These are phyloP conservation scores for Trypanosoma caninum DNA, from an alignment of 208 protist species.

Conservation along the genomic window DNA sequence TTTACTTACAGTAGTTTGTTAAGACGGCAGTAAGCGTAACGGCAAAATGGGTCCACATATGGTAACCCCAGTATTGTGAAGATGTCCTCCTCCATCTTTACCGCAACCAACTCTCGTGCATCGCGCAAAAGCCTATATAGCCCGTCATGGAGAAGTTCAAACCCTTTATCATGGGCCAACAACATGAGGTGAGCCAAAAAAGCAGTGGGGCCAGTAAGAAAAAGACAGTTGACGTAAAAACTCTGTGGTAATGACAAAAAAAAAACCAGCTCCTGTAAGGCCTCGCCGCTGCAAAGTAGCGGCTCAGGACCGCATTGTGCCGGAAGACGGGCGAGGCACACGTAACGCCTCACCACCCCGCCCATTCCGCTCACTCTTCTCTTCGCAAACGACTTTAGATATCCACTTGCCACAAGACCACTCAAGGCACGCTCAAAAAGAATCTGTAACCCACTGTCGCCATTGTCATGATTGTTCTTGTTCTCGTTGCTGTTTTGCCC, in stretches of 20 bases:
- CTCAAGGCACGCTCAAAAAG: slow-evolving; percentile 42
- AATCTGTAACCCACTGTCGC: slow-evolving; percentile 7
- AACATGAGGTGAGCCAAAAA: slow-evolving; percentile 60
- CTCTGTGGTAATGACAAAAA: slow-evolving; percentile 30
- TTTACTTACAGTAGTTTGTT: slow-evolving; percentile 15
- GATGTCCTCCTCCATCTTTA: slow-evolving; percentile 47
- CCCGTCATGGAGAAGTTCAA: slow-evolving; percentile 54
- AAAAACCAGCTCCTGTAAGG: slow-evolving; percentile 23
- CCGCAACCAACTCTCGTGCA: slow-evolving; percentile 13
- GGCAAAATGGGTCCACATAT: slow-evolving; percentile 53
- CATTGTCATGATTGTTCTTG: background rate
- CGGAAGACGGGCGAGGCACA: slow-evolving; percentile 1
- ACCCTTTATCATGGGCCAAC: slow-evolving; percentile 34
- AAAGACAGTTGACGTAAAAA: slow-evolving; percentile 38
- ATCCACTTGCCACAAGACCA: slow-evolving; percentile 34
- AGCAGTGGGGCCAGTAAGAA: slow-evolving; percentile 56
- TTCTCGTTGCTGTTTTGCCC: background rate
- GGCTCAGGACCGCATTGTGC: background rate
- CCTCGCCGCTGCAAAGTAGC: background rate
- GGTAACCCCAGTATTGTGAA: slow-evolving; percentile 45
- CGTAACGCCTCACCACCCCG: background rate
- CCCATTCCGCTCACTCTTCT: background rate
- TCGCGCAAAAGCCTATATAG: slow-evolving; percentile 23
- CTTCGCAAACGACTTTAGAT: slow-evolving; percentile 26
- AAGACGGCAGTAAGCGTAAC: slow-evolving; percentile 60